Percentiles rank a stretch among this genome's conserved stretches.
These are phyloP conservation scores for Erodium maritimum DNA, from an alignment of 345 rosid species.

Conservation along the genomic window DNA sequence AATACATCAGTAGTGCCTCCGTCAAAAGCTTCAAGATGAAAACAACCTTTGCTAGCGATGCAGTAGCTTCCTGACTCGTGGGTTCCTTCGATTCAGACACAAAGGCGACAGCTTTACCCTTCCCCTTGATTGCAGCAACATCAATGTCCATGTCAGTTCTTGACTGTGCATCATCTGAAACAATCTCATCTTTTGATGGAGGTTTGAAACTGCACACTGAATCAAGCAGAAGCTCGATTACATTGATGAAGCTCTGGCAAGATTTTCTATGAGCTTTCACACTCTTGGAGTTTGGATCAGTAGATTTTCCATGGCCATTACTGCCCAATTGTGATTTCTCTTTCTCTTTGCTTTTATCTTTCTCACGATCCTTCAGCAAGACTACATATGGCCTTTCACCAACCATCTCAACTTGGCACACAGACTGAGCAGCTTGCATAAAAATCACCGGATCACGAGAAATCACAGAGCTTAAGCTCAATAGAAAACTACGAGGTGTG, in stretches of 20 bases:
- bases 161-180: constrained; percentile 30
- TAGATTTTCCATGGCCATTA: constrained; percentile 29
- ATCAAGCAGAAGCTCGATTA: constrained; percentile 86
- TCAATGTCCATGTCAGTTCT: constrained; percentile 86
- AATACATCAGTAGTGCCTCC: constrained; percentile 73
- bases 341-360: constrained; percentile 62
- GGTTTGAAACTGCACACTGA: constrained; percentile 50
- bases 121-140: constrained; percentile 58
- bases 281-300: constrained; percentile 50
- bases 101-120: constrained; percentile 78
- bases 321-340: constrained; percentile 42
- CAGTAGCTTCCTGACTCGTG: constrained; percentile 49
- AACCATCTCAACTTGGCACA: constrained; percentile 89
- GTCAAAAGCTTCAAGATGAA: constrained; percentile 85
- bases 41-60: constrained; percentile 70
- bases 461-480: constrained; percentile 59
- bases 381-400: constrained; percentile 87
- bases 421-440: constrained; percentile 66
- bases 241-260: constrained; percentile 68
- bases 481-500: constrained; percentile 64
- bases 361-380: constrained; percentile 81
- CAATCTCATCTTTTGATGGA: constrained; percentile 40
- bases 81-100: constrained; percentile 43
- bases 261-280: constrained; percentile 62
- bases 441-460: constrained; percentile 76